phyloP scores from a whole-genome alignment of 441 rosid species.

The Gossypium trilobum region DNA sequence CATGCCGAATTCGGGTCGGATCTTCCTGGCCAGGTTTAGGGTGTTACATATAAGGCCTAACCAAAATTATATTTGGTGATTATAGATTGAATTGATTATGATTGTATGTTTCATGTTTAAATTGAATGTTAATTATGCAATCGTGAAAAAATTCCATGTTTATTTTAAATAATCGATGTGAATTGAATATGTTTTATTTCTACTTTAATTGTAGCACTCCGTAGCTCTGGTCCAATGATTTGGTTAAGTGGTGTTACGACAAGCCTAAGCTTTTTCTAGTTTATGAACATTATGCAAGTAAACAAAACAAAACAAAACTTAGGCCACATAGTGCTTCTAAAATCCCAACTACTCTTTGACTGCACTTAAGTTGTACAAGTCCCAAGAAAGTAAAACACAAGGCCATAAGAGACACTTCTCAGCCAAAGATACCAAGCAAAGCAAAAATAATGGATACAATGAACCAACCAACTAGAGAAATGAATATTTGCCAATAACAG shows the following conservation, averaged over 20 bases:
- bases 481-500: not conserved
- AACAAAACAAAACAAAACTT: not conserved
- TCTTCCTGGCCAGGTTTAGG: not conserved
- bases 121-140: too few species aligned
- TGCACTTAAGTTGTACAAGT: not conserved
- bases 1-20: not conserved
- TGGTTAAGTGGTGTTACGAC: too few species aligned
- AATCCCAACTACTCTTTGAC: not conserved
- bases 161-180: too few species aligned
- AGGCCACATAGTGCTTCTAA: not conserved
- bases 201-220: too few species aligned
- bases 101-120: too few species aligned
- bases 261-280: not conserved
- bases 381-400: not conserved
- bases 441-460: not conserved
- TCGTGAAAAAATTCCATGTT: too few species aligned
- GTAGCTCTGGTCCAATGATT: too few species aligned
- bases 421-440: not conserved
- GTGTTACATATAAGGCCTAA: not conserved
- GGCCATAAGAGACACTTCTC: not conserved
- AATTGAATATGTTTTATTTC: too few species aligned
- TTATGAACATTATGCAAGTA: not conserved
- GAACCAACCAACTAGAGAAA: not conserved
- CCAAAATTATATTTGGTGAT: too few species aligned
- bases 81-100: too few species aligned